These are phyloP conservation scores for Ogataea saltuana DNA, from an alignment of 805 yeast species.

Conservation along the genomic window DNA sequence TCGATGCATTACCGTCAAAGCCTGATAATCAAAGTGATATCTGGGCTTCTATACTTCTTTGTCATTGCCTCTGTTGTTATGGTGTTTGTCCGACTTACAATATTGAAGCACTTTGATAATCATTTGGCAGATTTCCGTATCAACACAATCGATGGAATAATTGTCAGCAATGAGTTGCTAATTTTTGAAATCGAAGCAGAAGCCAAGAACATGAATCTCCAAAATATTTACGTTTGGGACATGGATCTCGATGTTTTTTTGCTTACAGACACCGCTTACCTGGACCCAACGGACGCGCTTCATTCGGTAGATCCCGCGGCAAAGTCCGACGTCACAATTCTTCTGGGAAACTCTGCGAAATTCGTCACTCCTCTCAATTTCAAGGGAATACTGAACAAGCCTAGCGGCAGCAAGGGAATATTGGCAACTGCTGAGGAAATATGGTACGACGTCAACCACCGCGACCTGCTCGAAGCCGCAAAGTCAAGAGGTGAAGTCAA, in stretches of 20 bases:
- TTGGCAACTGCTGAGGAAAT: conserved; percentile 19
- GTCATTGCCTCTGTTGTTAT: conserved; percentile 12
- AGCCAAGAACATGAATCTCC: conserved; percentile 33
- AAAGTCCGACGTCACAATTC: conserved; percentile 31
- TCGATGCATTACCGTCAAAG: conserved; percentile 31
- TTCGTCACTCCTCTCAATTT: conserved; percentile 36
- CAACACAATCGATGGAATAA: conserved; percentile 28
- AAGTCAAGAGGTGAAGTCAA: conserved; percentile 35
- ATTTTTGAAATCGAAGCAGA: conserved; percentile 33
- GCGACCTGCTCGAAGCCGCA: conserved; percentile 10
- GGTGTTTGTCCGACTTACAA: conserved; percentile 21
- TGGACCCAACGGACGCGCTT: conserved; percentile 8
- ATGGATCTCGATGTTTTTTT: conserved; percentile 37
- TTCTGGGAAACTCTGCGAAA: conserved; percentile 34
- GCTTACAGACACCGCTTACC: conserved; percentile 25
- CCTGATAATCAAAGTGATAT: conserved; percentile 20
- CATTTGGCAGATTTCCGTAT: conserved; percentile 29
- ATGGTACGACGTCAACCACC: conserved; percentile 27
- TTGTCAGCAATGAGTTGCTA: conserved; percentile 35
- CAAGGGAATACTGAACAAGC: conserved; percentile 27
- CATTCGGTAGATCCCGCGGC: background rate
- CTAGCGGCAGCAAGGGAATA: conserved; percentile 9
- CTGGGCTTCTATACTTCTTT: conserved; percentile 18
- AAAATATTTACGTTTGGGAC: conserved; percentile 34
- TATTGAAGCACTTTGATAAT: conserved; percentile 32